Evolutionary conservation across 768 basidiomycete genomes (phyloP), one percentile per base, ranked within the genome.

Genomic region (Leccinum ochraceum): DNA sequence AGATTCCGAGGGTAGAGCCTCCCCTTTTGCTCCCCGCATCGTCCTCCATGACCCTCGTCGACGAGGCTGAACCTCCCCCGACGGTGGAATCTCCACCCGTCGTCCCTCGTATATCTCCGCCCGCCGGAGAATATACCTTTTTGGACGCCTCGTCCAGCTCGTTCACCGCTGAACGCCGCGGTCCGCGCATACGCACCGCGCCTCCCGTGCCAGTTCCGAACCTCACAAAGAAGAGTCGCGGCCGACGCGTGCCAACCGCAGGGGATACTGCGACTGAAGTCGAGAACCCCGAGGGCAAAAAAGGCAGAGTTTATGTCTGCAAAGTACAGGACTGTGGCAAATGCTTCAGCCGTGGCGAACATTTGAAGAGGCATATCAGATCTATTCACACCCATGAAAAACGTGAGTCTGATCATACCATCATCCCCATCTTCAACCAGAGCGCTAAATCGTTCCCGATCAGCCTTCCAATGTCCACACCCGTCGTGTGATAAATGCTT

Each of bases 181-280:
- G 78, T 57, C 78, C 83, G 20, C 80, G 80, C 49, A 78, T 83
- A 65, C 82, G 83, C 59, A 81, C 81, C 11, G 78, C 81, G 6
- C 80, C 86, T 52, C 89, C 89, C 24, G 79, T 86, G 28, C 89
- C 89, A 13, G 87, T 90, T 46, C 89, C 89, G 37, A 88, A 89
- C 72, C 70, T 92, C 62, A 91, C 86, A 50, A 92, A 91, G 79
- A 90, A 89, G 77, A 88, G 87, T 66, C 84, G 90, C 56, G 90
- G 90, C 13, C 83, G 90, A 39, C 82, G 87, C 60, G 90, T 92
- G 22, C 90, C 89, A 5, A 90, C 86, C 1, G 71, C 74, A 49
- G 73, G 42, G 0, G 74, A 75, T 44, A 16, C 65, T 6, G 17
- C 58, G 11, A 2, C 53, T 17, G 74, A 76, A 56, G 52, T 60